phyloP scores from a whole-genome alignment of 2,329 filamentous ascomycete genomes.

The Orbilia quercus region DNA sequence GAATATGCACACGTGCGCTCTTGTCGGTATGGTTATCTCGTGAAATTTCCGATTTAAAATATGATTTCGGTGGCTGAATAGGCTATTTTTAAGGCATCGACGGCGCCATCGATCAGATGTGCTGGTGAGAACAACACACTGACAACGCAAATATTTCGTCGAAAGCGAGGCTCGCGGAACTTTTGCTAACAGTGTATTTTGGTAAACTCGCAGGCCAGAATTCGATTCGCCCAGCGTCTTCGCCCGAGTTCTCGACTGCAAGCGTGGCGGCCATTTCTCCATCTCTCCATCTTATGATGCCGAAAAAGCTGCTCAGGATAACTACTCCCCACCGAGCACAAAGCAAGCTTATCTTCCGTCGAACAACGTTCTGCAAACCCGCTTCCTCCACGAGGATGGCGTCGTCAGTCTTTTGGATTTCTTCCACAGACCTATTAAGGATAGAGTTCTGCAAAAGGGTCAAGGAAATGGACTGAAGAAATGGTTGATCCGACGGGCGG shows the following conservation, averaged over 20 bases:
- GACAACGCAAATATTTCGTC: constrained; percentile 9
- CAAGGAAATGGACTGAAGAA: constrained; percentile 71
- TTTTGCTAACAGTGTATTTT: not conserved
- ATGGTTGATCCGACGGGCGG: constrained; percentile 77
- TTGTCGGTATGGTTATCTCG: constrained; percentile 68
- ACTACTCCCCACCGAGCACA: constrained; percentile 71
- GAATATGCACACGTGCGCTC: constrained; percentile 81
- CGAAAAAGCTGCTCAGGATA: constrained; percentile 60
- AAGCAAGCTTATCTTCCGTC: constrained; percentile 83
- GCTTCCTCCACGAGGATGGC: constrained; percentile 80
- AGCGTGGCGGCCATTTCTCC: constrained; percentile 79
- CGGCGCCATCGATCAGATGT: constrained; percentile 81
- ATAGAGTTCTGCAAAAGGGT: constrained; percentile 67
- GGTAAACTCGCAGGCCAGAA: constrained; percentile 70
- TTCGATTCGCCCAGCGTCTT: constrained; percentile 83
- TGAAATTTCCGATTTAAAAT: not conserved
- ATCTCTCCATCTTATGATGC: constrained; percentile 64
- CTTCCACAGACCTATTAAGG: constrained; percentile 76
- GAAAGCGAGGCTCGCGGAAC: not conserved
- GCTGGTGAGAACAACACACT: constrained; percentile 68
- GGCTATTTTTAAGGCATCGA: constrained; percentile 66
- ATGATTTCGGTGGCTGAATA: not conserved
- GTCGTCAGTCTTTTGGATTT: constrained; percentile 80
- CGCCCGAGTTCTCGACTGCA: constrained; percentile 77
- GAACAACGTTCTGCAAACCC: constrained; percentile 79